These are phyloP conservation scores for Sugiyamaella valdiviana DNA, from an alignment of 805 yeast species.

Conservation along the genomic window DNA sequence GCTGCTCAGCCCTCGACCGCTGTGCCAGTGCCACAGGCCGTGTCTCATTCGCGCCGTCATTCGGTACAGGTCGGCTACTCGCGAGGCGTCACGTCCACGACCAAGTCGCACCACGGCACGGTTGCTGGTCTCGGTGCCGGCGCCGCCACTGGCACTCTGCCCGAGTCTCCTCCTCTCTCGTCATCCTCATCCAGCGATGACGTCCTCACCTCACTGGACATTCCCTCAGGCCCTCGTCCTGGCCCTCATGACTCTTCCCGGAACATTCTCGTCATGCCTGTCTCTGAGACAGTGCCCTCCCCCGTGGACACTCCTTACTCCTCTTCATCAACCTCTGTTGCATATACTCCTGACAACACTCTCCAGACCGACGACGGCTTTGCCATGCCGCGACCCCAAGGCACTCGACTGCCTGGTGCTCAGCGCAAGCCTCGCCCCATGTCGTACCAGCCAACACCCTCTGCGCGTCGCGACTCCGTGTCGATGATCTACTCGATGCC, in stretches of 20 bases:
- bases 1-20: background rate
- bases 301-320: constrained; percentile 1
- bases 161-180: constrained; percentile 4
- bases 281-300: constrained; percentile 2
- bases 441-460: constrained; percentile 30
- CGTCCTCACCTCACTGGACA: constrained; percentile 20
- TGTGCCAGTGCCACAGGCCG: constrained; percentile 5
- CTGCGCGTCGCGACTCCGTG: constrained; percentile 5
- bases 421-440: constrained; percentile 34
- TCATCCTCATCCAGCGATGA: constrained; percentile 17
- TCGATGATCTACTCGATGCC: constrained; percentile 20
- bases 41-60: constrained; percentile 17
- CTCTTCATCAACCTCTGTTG: background rate
- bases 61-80: constrained; percentile 23
- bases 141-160: background rate
- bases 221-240: constrained; percentile 13
- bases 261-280: background rate
- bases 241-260: background rate
- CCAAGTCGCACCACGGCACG: constrained; percentile 6
- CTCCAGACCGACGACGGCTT: background rate
- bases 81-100: constrained; percentile 13
- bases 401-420: constrained; percentile 17
- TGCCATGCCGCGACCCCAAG: constrained; percentile 1
- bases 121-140: background rate
- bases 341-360: background rate